Base-by-base conservation (phyloP, 306 rosid genomes). In the Fagus sylvatica region DNA sequence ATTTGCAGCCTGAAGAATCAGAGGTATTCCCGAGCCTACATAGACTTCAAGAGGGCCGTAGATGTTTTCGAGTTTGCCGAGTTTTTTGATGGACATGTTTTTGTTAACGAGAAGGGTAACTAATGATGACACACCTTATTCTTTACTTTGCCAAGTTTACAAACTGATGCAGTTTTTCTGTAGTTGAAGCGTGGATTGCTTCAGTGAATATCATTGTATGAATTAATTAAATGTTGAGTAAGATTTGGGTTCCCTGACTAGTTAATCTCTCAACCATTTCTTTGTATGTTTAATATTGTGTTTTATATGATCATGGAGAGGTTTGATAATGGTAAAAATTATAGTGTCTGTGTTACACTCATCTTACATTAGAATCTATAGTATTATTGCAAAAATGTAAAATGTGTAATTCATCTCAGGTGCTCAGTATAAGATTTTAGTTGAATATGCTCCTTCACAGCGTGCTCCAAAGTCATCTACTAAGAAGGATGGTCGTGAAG, bases 401-500 rank as follows among this genome's bases (percentile, higher is more conserved):
- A 61, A 37, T 15, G 22, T 57, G 55, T 53, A 42, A 19, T 62
- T 80, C 70, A 77, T 55, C 69, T 3, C 82, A 95, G 99, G 99
- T 79, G 80, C 87, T 67, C 99, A 90, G 74, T 84, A 81, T 84
- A 95, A 87, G 86, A 85, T 92, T 40, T 53, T 88, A 68, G 98
- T 95, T 74, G 99, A 95, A 84, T 95, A 95, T 77, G 93, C 99
- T 48, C 99, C 99, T 81, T 95, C 91, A 70, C 99, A 91, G 83
- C 94, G 93, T 76, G 91, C 76, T 79, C 97, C 97, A 8, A 93
- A 88, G 80, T 78, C 71, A 5, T 64, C 54, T 53, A 71, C 72
- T 62, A 92, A 88, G 74, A 91, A 82, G 88, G 99, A 95, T 88
- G 94, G 90, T 6, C 97, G 99, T 74, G 96, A 91, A 77, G 99